phyloP scores from a whole-genome alignment of 768 basidiomycete genomes.

The Leccinum subgranulosum region DNA sequence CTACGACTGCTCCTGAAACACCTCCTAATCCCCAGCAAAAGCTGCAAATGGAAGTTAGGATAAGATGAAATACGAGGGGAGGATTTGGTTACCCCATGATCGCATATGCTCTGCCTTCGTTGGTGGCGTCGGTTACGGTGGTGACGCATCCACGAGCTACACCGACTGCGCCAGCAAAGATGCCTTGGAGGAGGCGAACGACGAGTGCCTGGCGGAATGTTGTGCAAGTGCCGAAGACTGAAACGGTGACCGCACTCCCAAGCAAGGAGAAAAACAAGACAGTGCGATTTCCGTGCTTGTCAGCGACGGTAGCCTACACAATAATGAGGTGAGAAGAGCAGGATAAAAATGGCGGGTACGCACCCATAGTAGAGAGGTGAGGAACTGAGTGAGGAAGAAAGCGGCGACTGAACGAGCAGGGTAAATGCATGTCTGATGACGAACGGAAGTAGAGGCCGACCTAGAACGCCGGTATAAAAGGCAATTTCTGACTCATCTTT shows the following conservation, averaged over 20 bases:
- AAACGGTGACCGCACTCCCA: conserved; percentile 78
- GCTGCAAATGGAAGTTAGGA: conserved; percentile 33
- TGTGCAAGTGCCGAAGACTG: conserved; percentile 74
- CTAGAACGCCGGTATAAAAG: conserved; percentile 84
- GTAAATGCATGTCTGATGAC: conserved; percentile 11
- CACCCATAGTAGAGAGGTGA: conserved; percentile 93
- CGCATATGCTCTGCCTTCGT: conserved; percentile 94
- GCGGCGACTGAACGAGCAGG: conserved; percentile 52
- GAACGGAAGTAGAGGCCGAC: conserved; percentile 37
- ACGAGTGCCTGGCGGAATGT: conserved; percentile 77
- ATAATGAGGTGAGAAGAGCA: neutral
- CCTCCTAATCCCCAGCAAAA: conserved; percentile 98
- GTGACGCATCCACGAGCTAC: conserved; percentile 89
- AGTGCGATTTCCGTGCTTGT: conserved; percentile 81
- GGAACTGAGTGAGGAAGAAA: conserved; percentile 94
- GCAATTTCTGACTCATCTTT: conserved; percentile 83
- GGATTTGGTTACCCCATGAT: conserved; percentile 63
- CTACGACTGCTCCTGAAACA: conserved; percentile 84
- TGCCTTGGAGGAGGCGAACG: conserved; percentile 84
- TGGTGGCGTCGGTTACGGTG: conserved; percentile 84
- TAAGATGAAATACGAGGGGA: neutral
- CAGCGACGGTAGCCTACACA: conserved; percentile 84
- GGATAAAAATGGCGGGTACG: conserved; percentile 8
- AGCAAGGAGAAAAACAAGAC: conserved; percentile 84
- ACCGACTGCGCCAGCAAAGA: conserved; percentile 92